Evolutionary conservation across 306 rosid genomes (phyloP).

Genomic region (Prunus mongolica): DNA sequence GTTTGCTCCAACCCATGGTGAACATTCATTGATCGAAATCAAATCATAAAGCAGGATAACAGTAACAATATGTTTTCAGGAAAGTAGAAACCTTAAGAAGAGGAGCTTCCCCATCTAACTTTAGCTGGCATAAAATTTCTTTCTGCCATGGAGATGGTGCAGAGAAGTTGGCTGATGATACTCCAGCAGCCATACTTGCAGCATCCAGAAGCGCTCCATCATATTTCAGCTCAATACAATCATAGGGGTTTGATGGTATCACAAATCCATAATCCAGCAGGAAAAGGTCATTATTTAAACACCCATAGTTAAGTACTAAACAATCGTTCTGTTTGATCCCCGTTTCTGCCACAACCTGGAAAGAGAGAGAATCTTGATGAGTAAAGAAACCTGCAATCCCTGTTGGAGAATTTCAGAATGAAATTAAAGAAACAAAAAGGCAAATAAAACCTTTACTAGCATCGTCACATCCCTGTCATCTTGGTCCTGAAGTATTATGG

Average conservation of each 20-base stretch:
- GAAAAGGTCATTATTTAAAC: slow-evolving; percentile 75
- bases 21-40: too few species aligned
- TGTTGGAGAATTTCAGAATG: background rate
- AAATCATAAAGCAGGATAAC: background rate
- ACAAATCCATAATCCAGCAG: slow-evolving; percentile 91
- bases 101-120: slow-evolving; percentile 69
- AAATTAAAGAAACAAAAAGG: slow-evolving; percentile 1
- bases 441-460: slow-evolving; percentile 58
- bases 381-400: slow-evolving; percentile 4
- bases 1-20: too few species aligned
- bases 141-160: slow-evolving; percentile 81
- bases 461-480: slow-evolving; percentile 36
- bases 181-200: slow-evolving; percentile 87
- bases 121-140: slow-evolving; percentile 56
- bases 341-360: slow-evolving; percentile 86
- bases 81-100: slow-evolving; percentile 64
- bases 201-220: slow-evolving; percentile 88
- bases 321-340: slow-evolving; percentile 55
- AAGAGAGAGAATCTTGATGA: slow-evolving; percentile 19
- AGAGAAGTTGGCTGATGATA: slow-evolving; percentile 65
- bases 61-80: background rate
- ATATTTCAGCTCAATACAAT: slow-evolving; percentile 76
- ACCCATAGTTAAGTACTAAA: slow-evolving; percentile 70
- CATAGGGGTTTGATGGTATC: slow-evolving; percentile 73
- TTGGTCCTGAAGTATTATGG: slow-evolving; percentile 75